Evolutionary conservation across 2,329 filamentous ascomycete genomes (phyloP).

Genomic region (Ceratocystis cacaofunesta): DNA sequence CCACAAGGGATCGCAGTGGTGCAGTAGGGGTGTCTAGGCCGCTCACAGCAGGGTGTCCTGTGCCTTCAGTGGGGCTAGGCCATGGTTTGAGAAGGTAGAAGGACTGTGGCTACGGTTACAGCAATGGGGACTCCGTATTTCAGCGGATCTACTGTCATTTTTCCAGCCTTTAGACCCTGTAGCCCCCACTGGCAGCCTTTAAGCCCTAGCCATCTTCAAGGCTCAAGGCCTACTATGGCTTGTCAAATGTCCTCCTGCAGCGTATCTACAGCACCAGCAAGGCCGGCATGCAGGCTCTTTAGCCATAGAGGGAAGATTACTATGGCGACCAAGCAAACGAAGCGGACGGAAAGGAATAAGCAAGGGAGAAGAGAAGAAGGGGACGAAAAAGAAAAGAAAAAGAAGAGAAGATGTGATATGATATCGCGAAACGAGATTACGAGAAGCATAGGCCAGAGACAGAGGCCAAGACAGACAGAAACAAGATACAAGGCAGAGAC

Average conservation of each 20-base stretch:
- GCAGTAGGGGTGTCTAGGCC: not conserved
- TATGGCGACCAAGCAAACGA: not conserved
- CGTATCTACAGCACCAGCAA: conserved; percentile 1
- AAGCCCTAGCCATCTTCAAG: not conserved
- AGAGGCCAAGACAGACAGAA: too few relatives aligned
- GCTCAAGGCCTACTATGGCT: not conserved
- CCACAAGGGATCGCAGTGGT: not conserved
- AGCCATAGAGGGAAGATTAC: not conserved
- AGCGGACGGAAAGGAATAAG: not conserved
- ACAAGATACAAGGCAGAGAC: too few relatives aligned
- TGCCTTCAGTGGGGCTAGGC: not conserved
- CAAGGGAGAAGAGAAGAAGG: not conserved
- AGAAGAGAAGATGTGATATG: not conserved
- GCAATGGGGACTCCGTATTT: too few relatives aligned
- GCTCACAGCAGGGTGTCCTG: not conserved
- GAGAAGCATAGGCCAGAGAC: too few relatives aligned
- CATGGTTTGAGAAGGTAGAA: not conserved
- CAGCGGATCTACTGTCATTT: too few relatives aligned
- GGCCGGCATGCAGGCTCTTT: not conserved
- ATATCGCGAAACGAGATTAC: not conserved
- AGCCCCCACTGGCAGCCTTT: not conserved
- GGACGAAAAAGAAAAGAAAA: not conserved
- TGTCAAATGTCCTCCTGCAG: not conserved
- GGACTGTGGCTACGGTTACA: too few relatives aligned
- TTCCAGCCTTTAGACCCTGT: too few relatives aligned